Percentiles rank a stretch among this genome's conserved stretches.
Evolutionary conservation across 1,284 basidiomycete species (phyloP).

Genomic region (Ustilago cynodontis): DNA sequence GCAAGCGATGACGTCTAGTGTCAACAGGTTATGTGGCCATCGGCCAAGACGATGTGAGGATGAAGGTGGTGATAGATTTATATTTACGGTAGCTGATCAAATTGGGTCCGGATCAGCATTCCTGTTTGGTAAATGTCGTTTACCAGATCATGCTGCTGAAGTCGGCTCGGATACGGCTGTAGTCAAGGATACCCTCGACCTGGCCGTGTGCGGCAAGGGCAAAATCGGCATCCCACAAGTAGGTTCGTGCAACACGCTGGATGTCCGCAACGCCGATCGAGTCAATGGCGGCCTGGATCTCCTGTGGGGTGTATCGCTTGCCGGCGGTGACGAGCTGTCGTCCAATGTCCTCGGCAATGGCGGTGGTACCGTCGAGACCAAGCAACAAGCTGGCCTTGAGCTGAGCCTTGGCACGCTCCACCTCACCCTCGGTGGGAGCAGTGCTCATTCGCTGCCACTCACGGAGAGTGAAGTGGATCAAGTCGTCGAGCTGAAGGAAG

Average conservation of each 20-base stretch:
- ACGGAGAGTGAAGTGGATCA: conserved; percentile 91
- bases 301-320: conserved; percentile 81
- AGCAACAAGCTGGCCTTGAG: conserved; percentile 94
- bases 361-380: conserved; percentile 92
- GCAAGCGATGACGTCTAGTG: conserved; percentile 34
- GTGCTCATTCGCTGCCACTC: conserved; percentile 98
- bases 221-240: conserved; percentile 92
- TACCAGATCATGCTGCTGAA: conserved; percentile 70
- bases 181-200: conserved; percentile 80
- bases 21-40: conserved; percentile 9
- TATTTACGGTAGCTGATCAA: conserved; percentile 8
- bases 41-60: conserved; percentile 9
- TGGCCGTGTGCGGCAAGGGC: conserved; percentile 57
- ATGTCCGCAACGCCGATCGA: conserved; percentile 90
- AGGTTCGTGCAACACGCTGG: conserved; percentile 92
- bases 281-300: conserved; percentile 93
- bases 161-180: conserved; percentile 70
- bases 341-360: conserved; percentile 97
- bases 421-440: conserved; percentile 84
- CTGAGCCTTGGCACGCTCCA: conserved; percentile 96
- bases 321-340: conserved; percentile 95
- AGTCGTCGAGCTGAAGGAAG: conserved; percentile 86
- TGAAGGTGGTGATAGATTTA: not conserved
- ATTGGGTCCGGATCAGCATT: not conserved
- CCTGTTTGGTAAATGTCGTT: conserved; percentile 1